Percentiles rank a stretch among this genome's conserved stretches.
Conservation (phyloP, 768 basidiomycete genomes). For the Dioszegia aurantiaca region DNA sequence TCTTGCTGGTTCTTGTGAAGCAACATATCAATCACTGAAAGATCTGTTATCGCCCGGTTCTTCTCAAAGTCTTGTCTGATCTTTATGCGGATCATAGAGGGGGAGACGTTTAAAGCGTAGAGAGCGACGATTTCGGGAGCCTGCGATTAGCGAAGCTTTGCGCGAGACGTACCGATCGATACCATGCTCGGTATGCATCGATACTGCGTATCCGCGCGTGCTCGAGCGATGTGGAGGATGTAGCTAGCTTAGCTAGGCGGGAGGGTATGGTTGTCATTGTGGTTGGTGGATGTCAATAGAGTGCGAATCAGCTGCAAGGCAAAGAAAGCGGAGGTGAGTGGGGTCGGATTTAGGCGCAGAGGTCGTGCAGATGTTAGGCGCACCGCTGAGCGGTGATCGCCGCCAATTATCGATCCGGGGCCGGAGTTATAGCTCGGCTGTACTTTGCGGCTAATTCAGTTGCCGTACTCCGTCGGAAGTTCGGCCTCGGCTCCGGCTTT, state of each 20-base stretch:
- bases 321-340: background rate
- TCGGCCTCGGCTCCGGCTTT: too few species aligned
- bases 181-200: conserved; percentile 87
- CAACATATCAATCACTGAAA: conserved; percentile 77
- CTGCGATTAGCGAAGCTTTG: conserved; percentile 53
- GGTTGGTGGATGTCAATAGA: background rate
- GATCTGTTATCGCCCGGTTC: conserved; percentile 77
- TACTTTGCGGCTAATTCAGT: too few species aligned
- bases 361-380: background rate
- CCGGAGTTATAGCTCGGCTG: background rate
- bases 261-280: conserved; percentile 81
- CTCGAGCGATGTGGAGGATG: conserved; percentile 57
- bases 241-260: conserved; percentile 71
- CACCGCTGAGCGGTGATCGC: background rate
- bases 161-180: conserved; percentile 69
- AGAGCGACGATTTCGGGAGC: conserved; percentile 84
- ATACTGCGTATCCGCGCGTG: conserved; percentile 69
- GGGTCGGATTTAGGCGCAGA: too few species aligned
- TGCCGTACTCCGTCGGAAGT: too few species aligned
- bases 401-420: background rate
- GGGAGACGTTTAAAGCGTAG: conserved; percentile 77
- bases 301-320: background rate
- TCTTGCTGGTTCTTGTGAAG: conserved; percentile 80
- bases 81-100: conserved; percentile 71
- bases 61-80: conserved; percentile 84